These are phyloP conservation scores for Collybia nuda DNA, from an alignment of 768 basidiomycete species.

Conservation along the genomic window DNA sequence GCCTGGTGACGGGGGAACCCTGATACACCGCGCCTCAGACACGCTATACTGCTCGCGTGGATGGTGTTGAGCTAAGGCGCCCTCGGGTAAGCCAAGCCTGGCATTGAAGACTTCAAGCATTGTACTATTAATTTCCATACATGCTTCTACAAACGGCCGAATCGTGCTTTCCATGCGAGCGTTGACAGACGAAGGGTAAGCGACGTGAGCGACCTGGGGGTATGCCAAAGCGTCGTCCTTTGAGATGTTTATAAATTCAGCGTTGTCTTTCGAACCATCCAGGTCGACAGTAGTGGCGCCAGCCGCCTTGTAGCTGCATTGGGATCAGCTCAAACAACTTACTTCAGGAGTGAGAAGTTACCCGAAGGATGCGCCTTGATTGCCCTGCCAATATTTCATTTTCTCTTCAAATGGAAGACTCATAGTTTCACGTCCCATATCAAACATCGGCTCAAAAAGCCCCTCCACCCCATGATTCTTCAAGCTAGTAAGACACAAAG, in stretches of 20 bases:
- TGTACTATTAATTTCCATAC: conserved; percentile 37
- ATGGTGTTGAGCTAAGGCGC: conserved; percentile 36
- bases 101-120: conserved; percentile 40
- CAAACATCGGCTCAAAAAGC: conserved; percentile 39
- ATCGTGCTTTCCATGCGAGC: conserved; percentile 35
- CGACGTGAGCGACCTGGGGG: conserved; percentile 37
- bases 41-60: conserved; percentile 30
- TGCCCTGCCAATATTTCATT: conserved; percentile 41
- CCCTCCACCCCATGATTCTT: conserved; percentile 43
- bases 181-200: conserved; percentile 42
- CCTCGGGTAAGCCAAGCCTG: conserved; percentile 39
- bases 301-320: conserved; percentile 41
- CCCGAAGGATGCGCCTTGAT: conserved; percentile 39
- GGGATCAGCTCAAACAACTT: too few relatives aligned
- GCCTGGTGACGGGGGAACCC: conserved; percentile 29
- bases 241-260: conserved; percentile 48
- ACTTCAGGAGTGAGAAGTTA: conserved; percentile 6
- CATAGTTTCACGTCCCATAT: conserved; percentile 39
- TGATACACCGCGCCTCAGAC: conserved; percentile 44
- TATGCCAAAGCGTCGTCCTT: conserved; percentile 51
- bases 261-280: conserved; percentile 40
- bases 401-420: conserved; percentile 40
- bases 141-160: conserved; percentile 38
- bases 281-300: conserved; percentile 46
- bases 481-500: conserved; percentile 23